Conservation (phyloP, 225 moss, liverwort and hornwort species). For the Sphagnum contortum region DNA sequence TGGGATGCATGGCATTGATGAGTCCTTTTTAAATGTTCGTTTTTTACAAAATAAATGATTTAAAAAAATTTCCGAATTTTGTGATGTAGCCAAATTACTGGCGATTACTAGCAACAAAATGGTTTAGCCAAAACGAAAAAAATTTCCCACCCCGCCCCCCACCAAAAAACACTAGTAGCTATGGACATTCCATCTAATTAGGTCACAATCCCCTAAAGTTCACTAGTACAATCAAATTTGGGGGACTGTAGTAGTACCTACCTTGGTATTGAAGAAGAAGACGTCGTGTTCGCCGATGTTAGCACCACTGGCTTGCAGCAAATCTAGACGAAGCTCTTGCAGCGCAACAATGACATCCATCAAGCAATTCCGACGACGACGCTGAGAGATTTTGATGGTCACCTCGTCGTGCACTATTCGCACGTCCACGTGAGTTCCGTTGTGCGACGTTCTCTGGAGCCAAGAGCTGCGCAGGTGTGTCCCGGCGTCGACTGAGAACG, state of each 20-base stretch:
- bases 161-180: no score
- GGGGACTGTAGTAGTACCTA: slow-evolving; percentile 3
- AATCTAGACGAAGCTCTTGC: slow-evolving; percentile 59
- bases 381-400: slow-evolving; percentile 57
- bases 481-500: slow-evolving; percentile 11
- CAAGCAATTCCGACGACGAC: slow-evolving; percentile 34
- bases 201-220: no score
- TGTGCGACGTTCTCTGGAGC: slow-evolving; percentile 62
- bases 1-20: no score
- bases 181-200: no score
- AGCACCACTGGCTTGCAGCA: slow-evolving; percentile 68
- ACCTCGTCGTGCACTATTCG: slow-evolving; percentile 80
- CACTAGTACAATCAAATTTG: no score
- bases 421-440: slow-evolving; percentile 75
- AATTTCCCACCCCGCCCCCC: no score
- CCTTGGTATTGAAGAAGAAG: slow-evolving; percentile 82
- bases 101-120: no score
- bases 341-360: slow-evolving; percentile 45
- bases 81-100: no score
- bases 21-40: no score
- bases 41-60: no score
- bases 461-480: slow-evolving; percentile 61
- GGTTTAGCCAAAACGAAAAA: no score
- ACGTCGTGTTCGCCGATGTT: slow-evolving; percentile 73
- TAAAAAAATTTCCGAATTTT: no score